Evolutionary conservation across 306 rosid genomes (phyloP).

Genomic region (Pterocarpus macrocarpus): DNA sequence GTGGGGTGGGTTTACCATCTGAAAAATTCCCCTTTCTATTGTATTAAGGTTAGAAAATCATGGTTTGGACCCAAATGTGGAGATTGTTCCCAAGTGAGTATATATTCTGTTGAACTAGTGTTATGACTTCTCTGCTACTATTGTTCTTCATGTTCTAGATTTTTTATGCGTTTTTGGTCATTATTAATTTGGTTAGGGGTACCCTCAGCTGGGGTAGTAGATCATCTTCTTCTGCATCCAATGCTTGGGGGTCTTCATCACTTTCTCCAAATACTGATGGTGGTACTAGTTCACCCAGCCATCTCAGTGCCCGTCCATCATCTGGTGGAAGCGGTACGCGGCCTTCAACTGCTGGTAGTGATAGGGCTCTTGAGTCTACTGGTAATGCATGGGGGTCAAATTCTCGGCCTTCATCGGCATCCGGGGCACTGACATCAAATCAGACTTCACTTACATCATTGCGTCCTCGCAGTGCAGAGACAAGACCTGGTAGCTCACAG

Average conservation of each 20-base stretch:
- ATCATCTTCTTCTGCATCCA: slow-evolving; percentile 80
- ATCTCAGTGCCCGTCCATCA: slow-evolving; percentile 84
- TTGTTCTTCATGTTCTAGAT: slow-evolving; percentile 19
- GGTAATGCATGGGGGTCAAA: slow-evolving; percentile 76
- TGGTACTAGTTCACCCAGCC: slow-evolving; percentile 79
- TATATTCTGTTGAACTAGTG: slow-evolving; percentile 23
- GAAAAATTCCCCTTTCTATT: slow-evolving; percentile 44
- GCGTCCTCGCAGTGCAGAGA: slow-evolving; percentile 99
- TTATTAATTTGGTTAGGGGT: slow-evolving; percentile 66
- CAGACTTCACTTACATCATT: slow-evolving; percentile 71
- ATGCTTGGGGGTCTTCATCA: slow-evolving; percentile 91
- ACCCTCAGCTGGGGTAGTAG: slow-evolving; percentile 94
- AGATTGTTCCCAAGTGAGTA: slow-evolving; percentile 97
- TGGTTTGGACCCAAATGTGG: slow-evolving; percentile 90
- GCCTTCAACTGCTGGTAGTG: slow-evolving; percentile 95
- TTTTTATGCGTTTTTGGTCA: slow-evolving; percentile 34
- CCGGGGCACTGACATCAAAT: slow-evolving; percentile 78
- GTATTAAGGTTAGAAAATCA: slow-evolving; percentile 93
- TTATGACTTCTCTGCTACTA: slow-evolving; percentile 32
- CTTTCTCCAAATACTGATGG: slow-evolving; percentile 87
- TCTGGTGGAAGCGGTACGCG: slow-evolving; percentile 95
- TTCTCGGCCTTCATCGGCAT: slow-evolving; percentile 97
- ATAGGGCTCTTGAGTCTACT: slow-evolving; percentile 73
- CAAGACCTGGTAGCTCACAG: slow-evolving; percentile 96
- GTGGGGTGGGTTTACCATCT: slow-evolving; percentile 44